A percentile compares a stretch with the other conserved stretches of the same genome.
Evolutionary conservation across 257 asterid species (phyloP).

Genomic region (Nicotiana tomentosiformis): DNA sequence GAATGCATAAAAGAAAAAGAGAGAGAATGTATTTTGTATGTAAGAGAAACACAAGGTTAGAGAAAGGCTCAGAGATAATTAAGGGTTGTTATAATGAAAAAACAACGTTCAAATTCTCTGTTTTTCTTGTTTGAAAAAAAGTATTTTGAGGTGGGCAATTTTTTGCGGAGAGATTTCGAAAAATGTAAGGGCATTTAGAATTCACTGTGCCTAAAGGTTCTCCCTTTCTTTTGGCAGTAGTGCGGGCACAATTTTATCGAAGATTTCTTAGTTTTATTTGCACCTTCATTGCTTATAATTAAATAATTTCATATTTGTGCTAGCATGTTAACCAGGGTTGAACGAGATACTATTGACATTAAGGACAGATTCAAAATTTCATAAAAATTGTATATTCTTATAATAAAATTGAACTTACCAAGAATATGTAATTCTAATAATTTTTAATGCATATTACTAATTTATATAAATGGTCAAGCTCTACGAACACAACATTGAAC

Average conservation of each 20-base stretch:
- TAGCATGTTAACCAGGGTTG: neutral
- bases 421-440: neutral
- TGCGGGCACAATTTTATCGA: conserved; percentile 15
- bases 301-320: neutral
- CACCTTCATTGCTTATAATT: neutral
- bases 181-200: neutral
- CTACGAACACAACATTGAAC: no score
- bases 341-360: neutral
- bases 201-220: neutral
- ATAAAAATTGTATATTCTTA: neutral
- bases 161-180: conserved; percentile 4
- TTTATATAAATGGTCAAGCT: no score
- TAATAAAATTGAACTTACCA: neutral
- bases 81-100: conserved; percentile 2
- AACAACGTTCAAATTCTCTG: neutral
- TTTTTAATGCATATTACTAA: no score
- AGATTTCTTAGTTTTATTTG: neutral
- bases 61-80: conserved; percentile 14
- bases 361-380: neutral
- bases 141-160: neutral
- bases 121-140: neutral
- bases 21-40: neutral
- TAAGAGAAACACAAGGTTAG: neutral
- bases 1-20: neutral
- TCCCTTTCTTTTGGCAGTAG: conserved; percentile 27